Percentiles rank a stretch among this genome's conserved stretches.
Conservation (phyloP, 2,329 filamentous ascomycete genomes). For the Penicillium sp. region DNA sequence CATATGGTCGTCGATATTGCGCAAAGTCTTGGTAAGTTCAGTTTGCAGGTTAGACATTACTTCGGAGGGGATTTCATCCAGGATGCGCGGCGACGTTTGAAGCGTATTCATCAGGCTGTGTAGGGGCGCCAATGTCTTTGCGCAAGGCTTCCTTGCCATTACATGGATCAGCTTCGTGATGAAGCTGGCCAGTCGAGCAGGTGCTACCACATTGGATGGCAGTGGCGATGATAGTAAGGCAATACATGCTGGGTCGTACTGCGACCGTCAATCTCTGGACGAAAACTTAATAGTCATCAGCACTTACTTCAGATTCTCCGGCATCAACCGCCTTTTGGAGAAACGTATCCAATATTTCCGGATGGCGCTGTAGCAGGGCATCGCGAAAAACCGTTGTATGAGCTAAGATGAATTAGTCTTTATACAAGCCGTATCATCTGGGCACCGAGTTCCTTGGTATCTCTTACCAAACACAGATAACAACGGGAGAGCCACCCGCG, state of each 20-base stretch:
- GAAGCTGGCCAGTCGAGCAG: conserved; percentile 35
- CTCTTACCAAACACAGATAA: conserved; percentile 49
- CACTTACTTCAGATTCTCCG: conserved; percentile 31
- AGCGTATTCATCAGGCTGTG: conserved; percentile 34
- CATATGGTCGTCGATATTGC: conserved; percentile 40
- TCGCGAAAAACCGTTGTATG: conserved; percentile 30
- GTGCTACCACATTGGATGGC: conserved; percentile 27
- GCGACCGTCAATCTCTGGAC: neutral
- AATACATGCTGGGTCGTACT: conserved; percentile 34
- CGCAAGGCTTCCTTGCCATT: conserved; percentile 31
- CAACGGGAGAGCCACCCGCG: conserved; percentile 51
- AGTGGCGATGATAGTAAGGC: conserved; percentile 37
- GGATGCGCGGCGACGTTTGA: conserved; percentile 23
- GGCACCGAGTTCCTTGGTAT: neutral
- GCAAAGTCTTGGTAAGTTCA: conserved; percentile 38
- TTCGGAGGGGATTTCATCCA: conserved; percentile 32
- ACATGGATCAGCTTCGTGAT: conserved; percentile 30
- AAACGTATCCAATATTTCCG: conserved; percentile 35
- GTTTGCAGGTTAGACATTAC: conserved; percentile 37
- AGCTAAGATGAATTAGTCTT: conserved; percentile 23
- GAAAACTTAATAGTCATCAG: neutral
- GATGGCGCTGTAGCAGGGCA: conserved; percentile 32
- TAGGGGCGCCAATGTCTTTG: conserved; percentile 34
- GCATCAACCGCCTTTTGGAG: conserved; percentile 30
- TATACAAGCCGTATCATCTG: neutral